These are phyloP conservation scores for Nannochloropsis oceanica DNA, from an alignment of 108 stramenopile species.

Conservation along the genomic window DNA sequence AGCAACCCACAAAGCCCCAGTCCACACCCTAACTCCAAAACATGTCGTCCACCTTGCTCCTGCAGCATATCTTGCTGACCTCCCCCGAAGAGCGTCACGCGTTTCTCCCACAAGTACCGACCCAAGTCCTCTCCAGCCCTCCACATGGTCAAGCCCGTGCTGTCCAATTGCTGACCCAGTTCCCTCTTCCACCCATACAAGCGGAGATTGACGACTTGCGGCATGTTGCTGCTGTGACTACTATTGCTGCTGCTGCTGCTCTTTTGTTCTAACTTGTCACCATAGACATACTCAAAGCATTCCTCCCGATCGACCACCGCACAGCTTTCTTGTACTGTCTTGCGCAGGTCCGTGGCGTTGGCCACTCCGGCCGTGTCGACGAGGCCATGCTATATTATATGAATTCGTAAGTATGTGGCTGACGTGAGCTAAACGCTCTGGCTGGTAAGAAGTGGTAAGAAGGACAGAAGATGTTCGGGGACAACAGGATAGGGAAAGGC, in stretches of 20 bases:
- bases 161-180: background rate
- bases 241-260: too few relatives aligned
- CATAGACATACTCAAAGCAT: background rate
- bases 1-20: background rate
- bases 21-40: background rate
- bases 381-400: background rate
- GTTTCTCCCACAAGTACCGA: background rate
- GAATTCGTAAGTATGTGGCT: too few relatives aligned
- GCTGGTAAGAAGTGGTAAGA: too few relatives aligned
- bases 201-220: background rate
- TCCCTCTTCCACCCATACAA: background rate
- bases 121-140: background rate
- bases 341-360: background rate
- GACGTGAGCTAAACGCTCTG: too few relatives aligned
- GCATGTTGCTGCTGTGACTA: background rate
- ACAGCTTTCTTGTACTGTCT: background rate
- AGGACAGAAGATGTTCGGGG: too few relatives aligned
- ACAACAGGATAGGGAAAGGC: too few relatives aligned
- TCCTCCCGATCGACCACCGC: background rate
- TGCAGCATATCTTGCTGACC: background rate
- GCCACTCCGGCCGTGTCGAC: background rate
- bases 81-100: background rate
- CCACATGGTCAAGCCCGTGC: background rate
- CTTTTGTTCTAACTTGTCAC: background rate
- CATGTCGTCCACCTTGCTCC: background rate